Evolutionary conservation across 2,329 filamentous ascomycete genomes (phyloP).

Genomic region (Claviceps sp.): DNA sequence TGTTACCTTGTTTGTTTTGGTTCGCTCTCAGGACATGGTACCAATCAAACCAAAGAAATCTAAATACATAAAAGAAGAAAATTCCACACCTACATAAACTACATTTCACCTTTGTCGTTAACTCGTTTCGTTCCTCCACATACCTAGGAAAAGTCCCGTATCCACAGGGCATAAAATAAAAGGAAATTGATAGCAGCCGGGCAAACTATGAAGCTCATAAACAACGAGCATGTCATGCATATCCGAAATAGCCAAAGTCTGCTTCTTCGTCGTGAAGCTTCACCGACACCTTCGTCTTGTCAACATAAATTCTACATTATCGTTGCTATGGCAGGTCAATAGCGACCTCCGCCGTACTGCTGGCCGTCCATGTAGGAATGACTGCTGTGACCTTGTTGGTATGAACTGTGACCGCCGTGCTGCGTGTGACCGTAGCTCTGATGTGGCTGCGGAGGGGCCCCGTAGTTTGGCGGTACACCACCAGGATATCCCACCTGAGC

Average conservation of each 20-base stretch:
- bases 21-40: not conserved
- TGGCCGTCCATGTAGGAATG: constrained; percentile 15
- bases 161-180: not conserved
- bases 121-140: constrained; percentile 3
- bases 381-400: constrained; percentile 15
- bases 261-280: not conserved
- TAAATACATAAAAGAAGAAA: constrained; percentile 4
- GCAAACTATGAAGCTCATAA: not conserved
- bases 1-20: not conserved
- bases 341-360: constrained; percentile 8
- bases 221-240: not conserved
- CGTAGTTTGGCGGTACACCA: constrained; percentile 8
- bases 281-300: not conserved
- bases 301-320: not conserved
- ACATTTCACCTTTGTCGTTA: constrained; percentile 3
- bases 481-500: constrained; percentile 13
- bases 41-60: not conserved
- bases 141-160: not conserved
- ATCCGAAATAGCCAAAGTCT: not conserved
- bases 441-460: constrained; percentile 11
- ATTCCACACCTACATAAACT: not conserved
- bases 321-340: constrained; percentile 2
- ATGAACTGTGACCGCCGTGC: constrained; percentile 9
- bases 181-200: not conserved
- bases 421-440: constrained; percentile 5